phyloP scores from a whole-genome alignment of 140 eudicot genomes.

The Flaveria floridana region DNA sequence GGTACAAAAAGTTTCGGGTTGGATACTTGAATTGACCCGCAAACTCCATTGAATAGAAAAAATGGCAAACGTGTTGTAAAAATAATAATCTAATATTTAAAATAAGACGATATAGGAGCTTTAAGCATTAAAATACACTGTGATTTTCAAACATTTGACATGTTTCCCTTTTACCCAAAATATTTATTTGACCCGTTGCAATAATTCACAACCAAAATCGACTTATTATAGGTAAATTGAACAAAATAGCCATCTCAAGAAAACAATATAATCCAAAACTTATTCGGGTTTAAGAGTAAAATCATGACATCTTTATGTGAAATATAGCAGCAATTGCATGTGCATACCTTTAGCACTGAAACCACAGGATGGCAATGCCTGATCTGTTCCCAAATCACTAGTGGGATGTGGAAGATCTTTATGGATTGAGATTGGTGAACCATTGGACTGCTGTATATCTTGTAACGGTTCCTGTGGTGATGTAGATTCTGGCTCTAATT shows the following conservation, averaged over 20 bases:
- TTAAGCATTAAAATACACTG: not conserved
- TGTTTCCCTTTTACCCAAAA: not conserved
- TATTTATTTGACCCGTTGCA: not conserved
- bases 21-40: not conserved
- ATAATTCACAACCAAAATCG: not conserved
- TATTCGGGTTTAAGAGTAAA: not conserved
- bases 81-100: not conserved
- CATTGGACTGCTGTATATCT: conserved; percentile 17
- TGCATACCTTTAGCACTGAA: conserved; percentile 47
- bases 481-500: conserved; percentile 46
- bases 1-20: not conserved
- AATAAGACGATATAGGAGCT: not conserved
- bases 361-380: conserved; percentile 28
- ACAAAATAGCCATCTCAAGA: not conserved
- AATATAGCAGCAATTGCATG: not conserved
- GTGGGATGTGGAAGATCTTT: conserved; percentile 34
- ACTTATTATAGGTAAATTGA: not conserved
- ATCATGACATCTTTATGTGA: not conserved
- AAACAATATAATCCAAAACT: not conserved
- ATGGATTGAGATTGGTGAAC: conserved; percentile 36
- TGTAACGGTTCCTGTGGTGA: conserved; percentile 20
- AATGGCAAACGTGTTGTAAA: not conserved
- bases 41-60: not conserved
- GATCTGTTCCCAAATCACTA: conserved; percentile 19
- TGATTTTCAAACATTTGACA: not conserved